Percentiles rank a stretch among this genome's conserved stretches.
Evolutionary conservation across 768 basidiomycete species (phyloP).

Genomic region (Coprinopsis sp.): DNA sequence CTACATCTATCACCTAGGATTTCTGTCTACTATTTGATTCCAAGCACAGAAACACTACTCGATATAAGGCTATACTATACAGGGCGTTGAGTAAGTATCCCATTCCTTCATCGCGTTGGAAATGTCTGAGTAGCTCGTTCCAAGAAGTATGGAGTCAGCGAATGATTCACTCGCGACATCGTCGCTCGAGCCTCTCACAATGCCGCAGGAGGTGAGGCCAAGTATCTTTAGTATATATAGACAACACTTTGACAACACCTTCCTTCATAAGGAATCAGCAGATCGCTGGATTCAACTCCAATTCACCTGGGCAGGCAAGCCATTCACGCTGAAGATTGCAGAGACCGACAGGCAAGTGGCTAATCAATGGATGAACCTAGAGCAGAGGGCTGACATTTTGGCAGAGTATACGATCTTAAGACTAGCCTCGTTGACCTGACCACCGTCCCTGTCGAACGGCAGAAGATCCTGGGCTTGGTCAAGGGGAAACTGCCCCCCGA

Average conservation of each 20-base stretch:
- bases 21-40: no score
- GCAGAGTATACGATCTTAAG: constrained; percentile 80
- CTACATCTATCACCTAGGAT: no score
- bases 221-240: neutral
- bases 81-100: no score
- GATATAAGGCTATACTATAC: no score
- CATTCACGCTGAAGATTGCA: constrained; percentile 60
- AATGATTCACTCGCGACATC: neutral
- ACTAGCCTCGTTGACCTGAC: constrained; percentile 61
- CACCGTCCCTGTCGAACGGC: constrained; percentile 74
- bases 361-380: neutral
- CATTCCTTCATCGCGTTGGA: no score
- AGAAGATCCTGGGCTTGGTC: constrained; percentile 83
- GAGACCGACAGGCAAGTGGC: constrained; percentile 66
- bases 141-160: no score
- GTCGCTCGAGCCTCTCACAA: neutral
- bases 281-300: constrained; percentile 59
- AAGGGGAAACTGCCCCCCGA: constrained; percentile 81
- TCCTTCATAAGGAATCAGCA: constrained; percentile 12
- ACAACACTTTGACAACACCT: neutral
- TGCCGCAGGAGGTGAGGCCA: neutral
- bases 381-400: constrained; percentile 6
- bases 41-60: no score
- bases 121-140: no score
- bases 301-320: constrained; percentile 71